Base-by-base conservation (phyloP, 2,329 filamentous ascomycete species). In the Emericellopsis cladophorae region DNA sequence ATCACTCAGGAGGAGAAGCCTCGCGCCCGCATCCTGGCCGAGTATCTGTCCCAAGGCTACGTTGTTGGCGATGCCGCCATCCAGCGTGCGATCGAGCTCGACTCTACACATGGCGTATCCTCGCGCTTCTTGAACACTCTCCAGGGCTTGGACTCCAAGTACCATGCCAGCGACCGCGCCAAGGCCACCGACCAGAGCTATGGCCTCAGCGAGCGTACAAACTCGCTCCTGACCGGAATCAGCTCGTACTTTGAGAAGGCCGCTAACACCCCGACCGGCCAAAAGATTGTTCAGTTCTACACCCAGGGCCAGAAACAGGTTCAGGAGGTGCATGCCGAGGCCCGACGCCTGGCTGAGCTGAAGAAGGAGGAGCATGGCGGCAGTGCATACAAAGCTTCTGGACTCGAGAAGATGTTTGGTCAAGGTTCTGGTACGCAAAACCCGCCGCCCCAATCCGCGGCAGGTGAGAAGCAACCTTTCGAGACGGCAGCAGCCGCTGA, bases 1-100 rank as follows among this genome's bases (percentile, higher is more conserved):
- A 80, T 96, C 53, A 79, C 81, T 12, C 92, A 98, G 59, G 92
- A 98, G 65, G 88, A 96, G 70, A 98, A 98, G 74, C 92, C 92
- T 14, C 84, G 89, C 54, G 79, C 84, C 33, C 86, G 92, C 53
- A 95, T 98, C 60, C 64, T 95, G 39, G 92, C 92, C 49, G 92
- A 98, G 68, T 95, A 96, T 64, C 82, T 98, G 29, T 89, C 92
- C 10, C 87, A 95, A 54, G 92, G 92, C 51, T 98, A 98, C 66
- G 75, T 80, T 32, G 72, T 96, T 48, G 88, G 76, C 24, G 76
- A 81, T 43, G 69, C 62, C 23, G 84, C 85, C 39, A 81, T 95
- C 51, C 76, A 92, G 66, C 75, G 75, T 47, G 90, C 87, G 47
- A 84, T 98, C 54, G 77, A 85, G 24, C 78, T 96, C 40, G 92